These are phyloP conservation scores for Psidium guajava DNA, from an alignment of 345 rosid genomes.

Conservation along the genomic window DNA sequence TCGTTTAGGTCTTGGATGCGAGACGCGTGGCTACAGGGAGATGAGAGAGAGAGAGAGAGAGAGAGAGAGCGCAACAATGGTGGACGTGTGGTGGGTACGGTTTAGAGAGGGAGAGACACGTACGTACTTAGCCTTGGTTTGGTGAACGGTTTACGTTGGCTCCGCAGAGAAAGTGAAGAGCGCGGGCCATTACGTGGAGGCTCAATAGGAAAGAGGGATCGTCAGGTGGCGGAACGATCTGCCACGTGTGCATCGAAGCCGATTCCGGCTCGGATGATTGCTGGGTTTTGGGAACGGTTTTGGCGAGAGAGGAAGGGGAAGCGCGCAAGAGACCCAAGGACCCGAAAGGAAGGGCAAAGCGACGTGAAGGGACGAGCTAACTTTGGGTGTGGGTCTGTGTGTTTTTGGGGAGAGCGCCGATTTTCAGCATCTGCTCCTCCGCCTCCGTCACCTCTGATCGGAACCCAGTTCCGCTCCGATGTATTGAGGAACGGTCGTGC, in stretches of 20 bases:
- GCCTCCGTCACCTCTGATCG: no score
- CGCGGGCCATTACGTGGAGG: background rate
- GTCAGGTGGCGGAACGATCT: background rate
- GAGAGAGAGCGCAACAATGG: background rate
- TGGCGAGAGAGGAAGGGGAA: no score
- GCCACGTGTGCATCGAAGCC: background rate
- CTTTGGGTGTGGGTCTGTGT: no score
- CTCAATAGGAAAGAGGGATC: background rate
- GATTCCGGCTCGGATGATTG: background rate
- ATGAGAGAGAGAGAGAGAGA: background rate
- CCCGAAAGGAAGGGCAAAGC: background rate
- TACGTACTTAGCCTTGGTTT: background rate
- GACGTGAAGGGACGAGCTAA: no score
- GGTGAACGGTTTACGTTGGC: background rate
- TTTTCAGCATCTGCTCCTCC: no score
- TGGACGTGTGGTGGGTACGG: background rate
- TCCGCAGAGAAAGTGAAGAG: background rate
- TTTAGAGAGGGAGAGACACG: background rate
- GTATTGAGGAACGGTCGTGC: no score
- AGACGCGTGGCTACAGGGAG: background rate
- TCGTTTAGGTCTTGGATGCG: background rate
- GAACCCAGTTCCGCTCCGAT: no score
- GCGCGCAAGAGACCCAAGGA: background rate
- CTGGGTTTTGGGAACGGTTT: background rate
- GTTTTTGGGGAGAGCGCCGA: no score